Base-by-base conservation (phyloP, 2,329 filamentous ascomycete species). In the Calonectria pseudoturangicola region DNA sequence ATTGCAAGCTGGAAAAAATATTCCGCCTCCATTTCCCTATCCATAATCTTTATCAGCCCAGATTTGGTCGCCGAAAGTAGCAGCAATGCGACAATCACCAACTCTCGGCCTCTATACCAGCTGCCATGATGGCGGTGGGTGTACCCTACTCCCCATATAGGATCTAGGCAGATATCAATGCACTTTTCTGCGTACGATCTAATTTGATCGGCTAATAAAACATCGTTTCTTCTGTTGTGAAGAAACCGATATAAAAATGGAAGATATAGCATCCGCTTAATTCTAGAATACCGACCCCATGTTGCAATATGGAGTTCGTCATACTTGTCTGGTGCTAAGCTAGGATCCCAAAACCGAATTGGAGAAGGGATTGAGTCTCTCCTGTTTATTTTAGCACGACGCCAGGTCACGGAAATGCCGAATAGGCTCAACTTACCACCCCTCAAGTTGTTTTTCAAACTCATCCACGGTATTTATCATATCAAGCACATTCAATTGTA, bases 221-320 rank as follows among this genome's bases (percentile, higher is more conserved):
- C 12, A 18, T 70, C 68, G 6, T 43, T 18, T 2, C 25, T 50
- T 36, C 51, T 33, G 13, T 45, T 48, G 41, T 66, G 68, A 9
- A 66, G 51, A 36, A 43, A 70, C 7, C 68, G 63, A 45, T 71
- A 71, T 15, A 71, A 21, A 47, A 68, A 68, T 9, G 69, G 64
- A 3, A 64, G 54, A 30, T 68, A 67, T 2, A 67, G 18, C 1
- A 67, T 28, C 28, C 63, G 33, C 28, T 63, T 66, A 2, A 67
- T 54, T 8, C 45, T 62, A 0, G 54, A 39, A 27, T 67, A 71
- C 18, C 68, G 63, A 21, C 68, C 63, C 43, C 54, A 67, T 47
- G 68, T 67, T 33, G 54, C 63, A 9, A 62, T 66, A 27, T 71
- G 68, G 9, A 71, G 68, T n/a, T 71, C 63, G 18, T 21, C 67